Evolutionary conservation across 495 filamentous ascomycete species (phyloP).

Genomic region (Umbilicaria muhlenbergii): DNA sequence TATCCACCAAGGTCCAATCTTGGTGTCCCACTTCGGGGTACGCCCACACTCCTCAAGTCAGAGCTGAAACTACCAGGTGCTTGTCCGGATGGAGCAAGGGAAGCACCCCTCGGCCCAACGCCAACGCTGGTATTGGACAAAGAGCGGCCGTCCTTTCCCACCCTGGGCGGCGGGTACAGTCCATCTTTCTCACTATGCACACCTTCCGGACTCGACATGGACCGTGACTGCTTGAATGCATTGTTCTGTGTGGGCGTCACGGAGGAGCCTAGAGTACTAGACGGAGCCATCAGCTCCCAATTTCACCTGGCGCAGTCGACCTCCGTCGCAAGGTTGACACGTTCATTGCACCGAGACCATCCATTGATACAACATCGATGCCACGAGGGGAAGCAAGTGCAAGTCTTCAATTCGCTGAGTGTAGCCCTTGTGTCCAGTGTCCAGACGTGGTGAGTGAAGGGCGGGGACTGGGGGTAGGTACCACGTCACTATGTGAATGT

Average conservation of each 20-base stretch:
- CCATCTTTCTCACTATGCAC: constrained; percentile 30
- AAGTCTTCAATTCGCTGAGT: too few relatives aligned
- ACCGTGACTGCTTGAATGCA: constrained; percentile 38
- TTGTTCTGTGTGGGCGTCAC: constrained; percentile 58
- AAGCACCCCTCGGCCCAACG: constrained; percentile 46
- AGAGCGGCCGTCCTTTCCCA: constrained; percentile 31
- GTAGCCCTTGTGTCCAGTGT: too few relatives aligned
- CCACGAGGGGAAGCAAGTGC: too few relatives aligned
- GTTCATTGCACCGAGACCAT: background rate
- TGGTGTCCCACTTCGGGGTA: constrained; percentile 50
- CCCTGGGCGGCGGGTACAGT: constrained; percentile 23
- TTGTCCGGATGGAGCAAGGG: constrained; percentile 45
- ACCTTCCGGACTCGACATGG: constrained; percentile 39
- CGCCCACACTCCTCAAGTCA: constrained; percentile 62
- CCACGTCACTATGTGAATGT: too few relatives aligned
- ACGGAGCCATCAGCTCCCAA: constrained; percentile 23
- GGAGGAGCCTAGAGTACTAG: constrained; percentile 46
- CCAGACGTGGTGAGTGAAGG: too few relatives aligned
- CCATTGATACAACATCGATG: background rate
- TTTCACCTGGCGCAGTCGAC: background rate
- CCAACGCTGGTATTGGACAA: constrained; percentile 44
- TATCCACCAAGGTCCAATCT: constrained; percentile 42
- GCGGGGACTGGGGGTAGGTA: too few relatives aligned
- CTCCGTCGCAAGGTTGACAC: background rate
- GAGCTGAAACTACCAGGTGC: constrained; percentile 88